Evolutionary conservation across 1,139 yeast genomes (phyloP).

Genomic region (Candida anutae): DNA sequence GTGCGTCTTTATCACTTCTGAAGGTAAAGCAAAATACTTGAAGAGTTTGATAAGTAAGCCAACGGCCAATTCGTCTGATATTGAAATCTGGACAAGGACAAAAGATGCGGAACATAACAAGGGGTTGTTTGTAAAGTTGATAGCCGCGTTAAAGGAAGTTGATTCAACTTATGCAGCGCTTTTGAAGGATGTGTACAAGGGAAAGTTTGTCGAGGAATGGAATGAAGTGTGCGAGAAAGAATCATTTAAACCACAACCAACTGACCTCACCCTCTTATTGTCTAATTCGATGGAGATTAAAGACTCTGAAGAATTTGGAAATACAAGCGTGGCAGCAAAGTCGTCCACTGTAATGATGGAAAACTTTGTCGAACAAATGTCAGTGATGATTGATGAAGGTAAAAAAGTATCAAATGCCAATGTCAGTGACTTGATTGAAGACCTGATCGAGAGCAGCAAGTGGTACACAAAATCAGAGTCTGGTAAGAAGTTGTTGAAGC

Average conservation of each 20-base stretch:
- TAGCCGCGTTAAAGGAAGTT: conserved; percentile 36
- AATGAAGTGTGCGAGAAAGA: conserved; percentile 42
- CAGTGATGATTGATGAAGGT: conserved; percentile 81
- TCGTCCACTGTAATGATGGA: conserved; percentile 79
- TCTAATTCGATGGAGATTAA: conserved; percentile 57
- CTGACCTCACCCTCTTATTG: conserved; percentile 38
- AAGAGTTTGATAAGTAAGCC: conserved; percentile 40
- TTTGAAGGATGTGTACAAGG: conserved; percentile 68
- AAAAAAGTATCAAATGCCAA: conserved; percentile 64
- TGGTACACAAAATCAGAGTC: conserved; percentile 58
- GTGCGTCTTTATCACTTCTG: conserved; percentile 66
- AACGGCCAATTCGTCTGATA: conserved; percentile 31
- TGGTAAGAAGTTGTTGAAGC: conserved; percentile 47
- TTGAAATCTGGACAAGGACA: conserved; percentile 69
- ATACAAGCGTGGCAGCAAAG: conserved; percentile 64
- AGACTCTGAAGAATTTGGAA: conserved; percentile 69
- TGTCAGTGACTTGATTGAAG: conserved; percentile 71
- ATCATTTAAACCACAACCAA: conserved; percentile 15
- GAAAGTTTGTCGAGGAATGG: conserved; percentile 82
- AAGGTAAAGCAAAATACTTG: conserved; percentile 81
- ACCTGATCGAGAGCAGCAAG: conserved; percentile 68
- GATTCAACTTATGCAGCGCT: conserved; percentile 52
- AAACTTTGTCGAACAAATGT: conserved; percentile 82
- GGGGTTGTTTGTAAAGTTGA: conserved; percentile 53
- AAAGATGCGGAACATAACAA: conserved; percentile 76